Percentiles rank a stretch among this genome's conserved stretches.
phyloP scores from a whole-genome alignment of 495 filamentous ascomycete genomes.

The Durotheca rogersii region DNA sequence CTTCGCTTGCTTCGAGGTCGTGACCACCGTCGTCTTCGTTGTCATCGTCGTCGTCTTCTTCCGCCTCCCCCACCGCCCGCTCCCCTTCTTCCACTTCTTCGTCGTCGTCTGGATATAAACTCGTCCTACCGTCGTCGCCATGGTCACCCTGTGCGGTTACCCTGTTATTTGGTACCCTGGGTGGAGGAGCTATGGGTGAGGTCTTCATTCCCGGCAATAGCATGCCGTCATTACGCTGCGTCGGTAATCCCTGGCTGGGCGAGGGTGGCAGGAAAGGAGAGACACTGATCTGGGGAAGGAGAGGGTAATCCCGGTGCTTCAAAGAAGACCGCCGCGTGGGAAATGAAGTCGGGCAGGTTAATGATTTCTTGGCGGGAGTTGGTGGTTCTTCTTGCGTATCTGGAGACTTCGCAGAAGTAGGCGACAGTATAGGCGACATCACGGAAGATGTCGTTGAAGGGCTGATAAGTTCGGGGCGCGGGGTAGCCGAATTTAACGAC shows the following conservation, averaged over 20 bases:
- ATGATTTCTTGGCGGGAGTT: conserved; percentile 9
- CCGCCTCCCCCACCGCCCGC: no score
- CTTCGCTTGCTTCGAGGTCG: not conserved
- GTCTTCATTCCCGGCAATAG: conserved; percentile 3
- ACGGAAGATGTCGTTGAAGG: no score
- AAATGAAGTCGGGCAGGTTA: conserved; percentile 16
- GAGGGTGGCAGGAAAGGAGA: conserved; percentile 12
- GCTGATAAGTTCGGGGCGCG: conserved; percentile 7
- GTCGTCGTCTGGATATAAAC: not conserved
- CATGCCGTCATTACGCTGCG: not conserved
- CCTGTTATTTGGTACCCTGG: not conserved
- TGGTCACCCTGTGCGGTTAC: not conserved
- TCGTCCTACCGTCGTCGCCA: conserved; percentile 1
- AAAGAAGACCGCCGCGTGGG: conserved; percentile 27
- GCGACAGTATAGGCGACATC: conserved; percentile 9
- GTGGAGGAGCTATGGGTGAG: not conserved
- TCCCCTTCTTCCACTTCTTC: no score
- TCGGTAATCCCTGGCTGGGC: not conserved
- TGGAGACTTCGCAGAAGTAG: conserved; percentile 7
- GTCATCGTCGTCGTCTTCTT: not conserved
- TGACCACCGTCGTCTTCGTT: not conserved
- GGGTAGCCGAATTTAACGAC: conserved; percentile 20
- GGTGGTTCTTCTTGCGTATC: conserved; percentile 5
- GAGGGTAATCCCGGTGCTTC: conserved; percentile 19
- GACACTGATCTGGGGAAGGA: conserved; percentile 26